Percentiles rank a stretch among this genome's conserved stretches.
Evolutionary conservation across 2,329 filamentous ascomycete genomes (phyloP).

Genomic region (Monosporascus sp.): DNA sequence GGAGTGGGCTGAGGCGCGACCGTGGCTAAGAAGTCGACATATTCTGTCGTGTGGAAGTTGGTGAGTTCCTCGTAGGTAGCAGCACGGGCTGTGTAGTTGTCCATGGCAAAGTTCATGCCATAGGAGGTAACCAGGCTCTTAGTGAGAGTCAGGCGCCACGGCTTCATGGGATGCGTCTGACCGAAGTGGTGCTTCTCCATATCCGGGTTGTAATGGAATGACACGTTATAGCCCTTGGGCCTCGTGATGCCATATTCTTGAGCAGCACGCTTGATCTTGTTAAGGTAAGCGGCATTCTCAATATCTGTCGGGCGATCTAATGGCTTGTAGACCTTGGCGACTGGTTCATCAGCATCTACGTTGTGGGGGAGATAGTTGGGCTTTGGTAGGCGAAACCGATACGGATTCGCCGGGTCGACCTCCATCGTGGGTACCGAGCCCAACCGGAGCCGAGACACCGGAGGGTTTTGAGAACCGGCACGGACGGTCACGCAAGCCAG

Average conservation of each 20-base stretch:
- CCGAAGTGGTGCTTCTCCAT: conserved; percentile 98
- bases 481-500: not conserved
- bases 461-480: not conserved
- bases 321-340: conserved; percentile 46
- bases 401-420: conserved; percentile 35
- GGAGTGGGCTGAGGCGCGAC: conserved; percentile 60
- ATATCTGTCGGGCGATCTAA: conserved; percentile 46
- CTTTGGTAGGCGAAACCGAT: conserved; percentile 49
- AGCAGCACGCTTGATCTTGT: conserved; percentile 52
- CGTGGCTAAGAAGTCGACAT: conserved; percentile 79
- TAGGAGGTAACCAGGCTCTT: conserved; percentile 94
- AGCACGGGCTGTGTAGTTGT: conserved; percentile 78
- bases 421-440: conserved; percentile 27
- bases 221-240: conserved; percentile 84
- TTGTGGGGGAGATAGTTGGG: conserved; percentile 57
- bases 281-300: conserved; percentile 52
- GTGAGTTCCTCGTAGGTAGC: conserved; percentile 85
- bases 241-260: conserved; percentile 65
- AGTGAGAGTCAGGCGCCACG: conserved; percentile 91
- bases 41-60: conserved; percentile 82
- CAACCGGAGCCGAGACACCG: conserved; percentile 1
- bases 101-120: conserved; percentile 95
- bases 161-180: conserved; percentile 97
- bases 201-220: conserved; percentile 89
- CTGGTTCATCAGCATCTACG: conserved; percentile 41